Base-by-base conservation (phyloP, 2,329 filamentous ascomycete species). In the Chlorencoelia australis region DNA sequence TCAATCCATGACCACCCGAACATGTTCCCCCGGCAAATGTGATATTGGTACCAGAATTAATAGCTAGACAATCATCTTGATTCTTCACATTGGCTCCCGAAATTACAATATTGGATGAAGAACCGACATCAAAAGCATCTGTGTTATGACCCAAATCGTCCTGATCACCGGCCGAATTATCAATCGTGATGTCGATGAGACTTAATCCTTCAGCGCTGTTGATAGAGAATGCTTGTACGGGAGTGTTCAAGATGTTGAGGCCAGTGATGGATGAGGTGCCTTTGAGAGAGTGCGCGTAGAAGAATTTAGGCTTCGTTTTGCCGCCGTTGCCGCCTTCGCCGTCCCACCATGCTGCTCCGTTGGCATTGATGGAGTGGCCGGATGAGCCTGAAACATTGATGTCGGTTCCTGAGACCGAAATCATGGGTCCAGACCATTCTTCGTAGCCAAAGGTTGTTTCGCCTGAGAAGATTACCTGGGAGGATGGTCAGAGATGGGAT, bases 391-490 rank as follows among this genome's bases (percentile, higher is more conserved):
- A 44, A 4, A 53, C 43, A 19, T 24, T 31, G 17, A 55, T 52
- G 15, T 43, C 18, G 6, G 40, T 39, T 33, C 51, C 52, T 8
- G 47, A 51, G 19, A 55, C 39, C 8, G 47, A 66, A 48, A 83
- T 66, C 10, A 83, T 63, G 29, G 78, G 78, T 0, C 79, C 78
- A 2, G 56, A 54, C 78, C 77, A 82, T 49, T 78, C 70, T 44
- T 72, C 62, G 59, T 79, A 81, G 14, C 65, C 77, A 50, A 78
- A 83, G 36, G 70, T 74, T n/a, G 78, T 82, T 10, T 64, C 71
- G 28, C 79, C 79, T 39, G 72, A 57, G 57, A 82, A 82, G 47
- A 69, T 71, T 43, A 81, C 66, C 37, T 56, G 13, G n/a, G n/a
- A 6, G n/a, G n/a, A n/a, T n/a, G n/a, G n/a, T n/a, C n/a, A n/a